Evolutionary conservation across 2,329 filamentous ascomycete genomes (phyloP), one percentile per base, ranked within the genome.

Genomic region (Aspergillus neoniger): DNA sequence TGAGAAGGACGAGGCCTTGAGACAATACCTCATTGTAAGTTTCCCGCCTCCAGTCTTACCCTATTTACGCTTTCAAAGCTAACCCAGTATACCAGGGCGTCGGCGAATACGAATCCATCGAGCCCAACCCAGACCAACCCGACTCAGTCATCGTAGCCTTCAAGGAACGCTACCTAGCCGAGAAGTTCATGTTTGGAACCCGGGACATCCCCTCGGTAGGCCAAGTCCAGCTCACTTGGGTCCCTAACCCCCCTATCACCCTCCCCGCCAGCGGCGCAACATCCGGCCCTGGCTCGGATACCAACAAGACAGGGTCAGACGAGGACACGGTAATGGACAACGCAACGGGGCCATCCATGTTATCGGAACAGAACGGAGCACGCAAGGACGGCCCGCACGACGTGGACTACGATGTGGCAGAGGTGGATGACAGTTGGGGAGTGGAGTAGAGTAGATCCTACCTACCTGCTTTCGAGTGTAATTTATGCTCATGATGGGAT

Each of bases 141-240:
- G 72, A 77, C 58, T 75, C 77, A 1, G 68, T 79, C 57, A 68
- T 81, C 32, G 72, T 82, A 39, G 71, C 76, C 2, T 82, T 82
- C 68, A 81, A 81, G 63, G 79, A 82, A 60, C 77, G 80, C 52
- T 80, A 76, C 64, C 76, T 83, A 51, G 85, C 83, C 4, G 85
- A 88, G 67, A 82, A 79, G 63, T 83, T 85, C 64, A 78, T 84
- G 69, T 79, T 79, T 60, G 74, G 80, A 8, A 68, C 79, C 0
- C 72, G 74, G 59, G 71, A 77, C 5, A 83, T 86, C 51, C 82
- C 83, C 1, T 76, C 79, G 2, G 76, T 85, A 6, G 83, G 83
- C 28, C 80, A 82, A 47, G 77, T 85, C 25, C 82, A 86, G 50
- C 74, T 86, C 44, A 74, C 77, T 2, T 88, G 85, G 85, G 73